Percentiles rank a stretch among this genome's conserved stretches.
phyloP scores from a whole-genome alignment of 148 eudicot species.

The Camellia sinensis region DNA sequence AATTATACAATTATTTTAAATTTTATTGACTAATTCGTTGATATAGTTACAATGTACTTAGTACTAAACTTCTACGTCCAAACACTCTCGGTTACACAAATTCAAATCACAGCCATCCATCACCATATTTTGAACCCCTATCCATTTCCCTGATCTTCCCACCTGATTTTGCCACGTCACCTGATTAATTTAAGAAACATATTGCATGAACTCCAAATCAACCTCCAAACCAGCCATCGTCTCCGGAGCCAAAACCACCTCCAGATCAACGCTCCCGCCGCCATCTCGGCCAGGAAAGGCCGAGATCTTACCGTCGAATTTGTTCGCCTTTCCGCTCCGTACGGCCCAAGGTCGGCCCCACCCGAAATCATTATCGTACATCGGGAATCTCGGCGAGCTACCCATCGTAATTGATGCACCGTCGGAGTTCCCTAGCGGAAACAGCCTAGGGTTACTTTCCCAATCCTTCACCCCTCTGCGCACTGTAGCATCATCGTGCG shows the following conservation, averaged over 20 bases:
- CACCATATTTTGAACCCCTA: neutral
- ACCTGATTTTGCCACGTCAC: neutral
- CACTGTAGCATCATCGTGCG: conserved; percentile 42
- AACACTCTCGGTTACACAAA: neutral
- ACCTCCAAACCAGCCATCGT: conserved; percentile 50
- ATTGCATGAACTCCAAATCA: conserved; percentile 63
- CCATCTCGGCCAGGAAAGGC: conserved; percentile 64
- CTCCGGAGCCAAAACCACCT: conserved; percentile 52
- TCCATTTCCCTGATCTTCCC: neutral
- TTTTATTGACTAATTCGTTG: no score
- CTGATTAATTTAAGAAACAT: conserved; percentile 27
- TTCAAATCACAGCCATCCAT: neutral
- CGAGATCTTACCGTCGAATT: conserved; percentile 66
- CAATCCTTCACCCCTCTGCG: conserved; percentile 37
- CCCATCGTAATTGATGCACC: conserved; percentile 73
- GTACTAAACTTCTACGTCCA: no score
- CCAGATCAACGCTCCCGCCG: conserved; percentile 62
- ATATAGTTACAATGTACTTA: no score
- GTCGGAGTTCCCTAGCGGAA: conserved; percentile 58
- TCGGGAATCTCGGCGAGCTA: conserved; percentile 63
- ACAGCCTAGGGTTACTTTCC: conserved; percentile 52
- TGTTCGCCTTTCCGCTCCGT: conserved; percentile 49
- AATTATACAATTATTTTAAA: no score
- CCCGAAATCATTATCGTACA: conserved; percentile 73
- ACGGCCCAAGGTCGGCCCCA: conserved; percentile 59